Base-by-base conservation (phyloP, 257 asterid genomes). In the Penstemon davidsonii region DNA sequence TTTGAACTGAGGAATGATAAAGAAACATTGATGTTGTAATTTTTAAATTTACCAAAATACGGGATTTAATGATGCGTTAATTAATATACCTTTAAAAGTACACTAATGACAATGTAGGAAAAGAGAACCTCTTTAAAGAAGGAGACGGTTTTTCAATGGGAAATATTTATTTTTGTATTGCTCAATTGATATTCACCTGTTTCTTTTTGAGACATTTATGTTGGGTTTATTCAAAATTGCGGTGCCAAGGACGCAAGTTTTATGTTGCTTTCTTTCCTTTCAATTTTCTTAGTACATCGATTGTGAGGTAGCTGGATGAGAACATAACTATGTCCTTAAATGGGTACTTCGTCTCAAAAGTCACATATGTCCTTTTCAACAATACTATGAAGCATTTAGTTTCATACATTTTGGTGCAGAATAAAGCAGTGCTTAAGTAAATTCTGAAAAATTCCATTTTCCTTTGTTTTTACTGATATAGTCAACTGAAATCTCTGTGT, bases 61-160 rank as follows among this genome's bases (percentile, higher is more conserved):
- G 4, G 7, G 40, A 60, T 61, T 69, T 19, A 5, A 6, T 44
- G 44, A 7, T 18, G 49, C 33, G 19, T 49, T 8, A 51, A 66
- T n/a, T 51, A n/a, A 47, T 73, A 18, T n/a, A n/a, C 12, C 41
- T 47, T 60, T 44, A 19, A 8, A 67, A 60, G 61, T 61, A 36
- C 56, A 15, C 41, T 40, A 55, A 55, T 41, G 47, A 38, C 50
- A 45, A 10, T 4, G 25, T 53, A 6, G 46, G 46, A 12, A 18
- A 15, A 60, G 71, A 46, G 33, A 7, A 50, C 38, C 7, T 46
- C 47, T 11, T 33, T 44, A 57, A 39, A 41, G 12, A 42, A 62
- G 36, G 55, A 62, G 56, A 42, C 54, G 13, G 13, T 58, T 73
- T 58, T 68, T 73, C 51, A 19, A 7, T 56, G 13, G 56, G 52